These are phyloP conservation scores for Platanus orientalis DNA, from an alignment of 164 flowering plant species.

Conservation along the genomic window DNA sequence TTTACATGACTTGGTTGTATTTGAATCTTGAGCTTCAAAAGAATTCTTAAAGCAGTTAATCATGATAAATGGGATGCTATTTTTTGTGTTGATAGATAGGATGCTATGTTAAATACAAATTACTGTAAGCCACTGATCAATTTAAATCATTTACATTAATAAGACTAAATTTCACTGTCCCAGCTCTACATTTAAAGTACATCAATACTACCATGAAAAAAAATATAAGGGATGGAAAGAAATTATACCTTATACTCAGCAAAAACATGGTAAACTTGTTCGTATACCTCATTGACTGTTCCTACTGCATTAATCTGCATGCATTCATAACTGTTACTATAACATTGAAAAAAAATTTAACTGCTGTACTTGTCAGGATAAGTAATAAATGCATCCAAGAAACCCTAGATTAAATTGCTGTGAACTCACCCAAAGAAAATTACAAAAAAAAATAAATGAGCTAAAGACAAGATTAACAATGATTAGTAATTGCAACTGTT, in stretches of 20 bases:
- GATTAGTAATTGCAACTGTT: background rate
- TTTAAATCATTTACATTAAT: background rate
- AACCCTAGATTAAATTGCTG: background rate
- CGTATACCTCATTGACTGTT: conserved; percentile 72
- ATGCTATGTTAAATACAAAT: background rate
- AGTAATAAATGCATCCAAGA: background rate
- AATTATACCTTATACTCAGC: conserved; percentile 42
- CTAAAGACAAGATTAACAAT: background rate
- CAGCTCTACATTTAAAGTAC: background rate
- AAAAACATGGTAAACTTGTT: conserved; percentile 54
- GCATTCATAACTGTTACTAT: conserved; percentile 5
- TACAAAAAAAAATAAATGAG: no score
- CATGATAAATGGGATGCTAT: background rate
- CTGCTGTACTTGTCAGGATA: background rate
- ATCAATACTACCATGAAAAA: no score
- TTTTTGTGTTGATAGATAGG: background rate
- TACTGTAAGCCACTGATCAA: no score
- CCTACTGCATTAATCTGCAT: conserved; percentile 80
- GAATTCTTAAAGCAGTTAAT: no score
- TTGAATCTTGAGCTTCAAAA: no score
- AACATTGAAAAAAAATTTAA: background rate
- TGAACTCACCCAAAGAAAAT: conserved; percentile 1
- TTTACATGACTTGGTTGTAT: background rate
- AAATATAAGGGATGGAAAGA: background rate
- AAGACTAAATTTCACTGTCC: background rate